phyloP scores from a whole-genome alignment of 2,329 filamentous ascomycete species.

The Calonectria pseudoturangicola region DNA sequence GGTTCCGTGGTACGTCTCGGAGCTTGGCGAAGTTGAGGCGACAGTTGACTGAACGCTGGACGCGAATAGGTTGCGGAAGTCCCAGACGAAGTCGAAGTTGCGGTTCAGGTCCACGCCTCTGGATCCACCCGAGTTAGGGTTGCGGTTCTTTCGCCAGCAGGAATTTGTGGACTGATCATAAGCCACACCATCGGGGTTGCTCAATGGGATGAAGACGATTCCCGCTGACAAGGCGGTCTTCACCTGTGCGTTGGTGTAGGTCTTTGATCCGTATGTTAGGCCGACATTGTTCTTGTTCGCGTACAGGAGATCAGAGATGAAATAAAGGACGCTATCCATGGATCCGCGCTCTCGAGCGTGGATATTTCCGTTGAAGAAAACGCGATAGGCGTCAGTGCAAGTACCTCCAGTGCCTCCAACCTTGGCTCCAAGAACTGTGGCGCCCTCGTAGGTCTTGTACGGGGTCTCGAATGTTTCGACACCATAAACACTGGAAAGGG shows the following conservation, averaged over 20 bases:
- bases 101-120: slow-evolving; percentile 69
- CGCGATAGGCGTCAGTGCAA: slow-evolving; percentile 61
- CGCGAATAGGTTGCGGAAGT: slow-evolving; percentile 66
- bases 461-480: slow-evolving; percentile 59
- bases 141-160: slow-evolving; percentile 72
- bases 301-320: slow-evolving; percentile 71
- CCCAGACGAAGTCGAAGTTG: slow-evolving; percentile 73
- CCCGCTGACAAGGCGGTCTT: slow-evolving; percentile 68
- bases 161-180: slow-evolving; percentile 67
- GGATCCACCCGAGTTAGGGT: slow-evolving; percentile 59
- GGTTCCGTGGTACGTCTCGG: slow-evolving; percentile 68
- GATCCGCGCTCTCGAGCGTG: slow-evolving; percentile 73
- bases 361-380: slow-evolving; percentile 70
- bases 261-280: slow-evolving; percentile 68
- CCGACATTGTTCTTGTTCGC: slow-evolving; percentile 68
- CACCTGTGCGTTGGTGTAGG: slow-evolving; percentile 70
- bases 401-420: slow-evolving; percentile 59
- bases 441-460: slow-evolving; percentile 64
- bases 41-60: slow-evolving; percentile 61
- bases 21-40: slow-evolving; percentile 58
- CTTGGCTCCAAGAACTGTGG: slow-evolving; percentile 62
- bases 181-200: slow-evolving; percentile 69
- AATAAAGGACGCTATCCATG: slow-evolving; percentile 73
- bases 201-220: slow-evolving; percentile 67
- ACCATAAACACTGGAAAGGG: slow-evolving; percentile 34